A percentile compares a stretch with the other conserved stretches of the same genome.
Evolutionary conservation across 306 rosid species (phyloP).

Genomic region (Malus sieversii): DNA sequence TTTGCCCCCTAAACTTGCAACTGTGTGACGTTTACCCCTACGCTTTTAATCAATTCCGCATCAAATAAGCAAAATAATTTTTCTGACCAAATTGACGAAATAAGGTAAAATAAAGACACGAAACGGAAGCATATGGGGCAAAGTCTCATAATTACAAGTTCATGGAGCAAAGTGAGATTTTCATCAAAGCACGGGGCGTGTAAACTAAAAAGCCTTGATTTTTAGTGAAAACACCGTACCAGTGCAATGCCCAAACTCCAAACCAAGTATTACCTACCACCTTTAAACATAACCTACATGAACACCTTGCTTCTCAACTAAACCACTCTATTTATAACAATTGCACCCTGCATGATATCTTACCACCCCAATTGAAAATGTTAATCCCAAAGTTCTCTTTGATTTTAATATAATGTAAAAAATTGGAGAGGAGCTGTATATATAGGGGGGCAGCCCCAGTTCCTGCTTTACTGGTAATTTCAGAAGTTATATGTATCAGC

Average conservation of each 20-base stretch:
- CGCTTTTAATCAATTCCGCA: too few species aligned
- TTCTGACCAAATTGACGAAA: too few species aligned
- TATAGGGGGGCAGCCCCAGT: constrained; percentile 9
- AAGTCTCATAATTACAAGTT: too few species aligned
- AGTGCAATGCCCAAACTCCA: not conserved
- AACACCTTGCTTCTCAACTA: constrained; percentile 54
- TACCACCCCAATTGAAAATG: constrained; percentile 17
- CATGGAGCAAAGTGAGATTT: too few species aligned
- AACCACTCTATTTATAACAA: not conserved
- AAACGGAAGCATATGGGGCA: too few species aligned
- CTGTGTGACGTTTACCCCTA: too few species aligned
- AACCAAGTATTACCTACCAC: constrained; percentile 31
- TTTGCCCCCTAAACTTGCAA: too few species aligned
- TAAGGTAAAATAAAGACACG: too few species aligned
- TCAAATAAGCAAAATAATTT: too few species aligned
- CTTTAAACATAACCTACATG: constrained; percentile 30
- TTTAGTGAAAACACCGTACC: not conserved
- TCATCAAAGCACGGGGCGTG: too few species aligned
- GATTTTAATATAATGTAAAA: not conserved
- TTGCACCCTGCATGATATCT: constrained; percentile 19
- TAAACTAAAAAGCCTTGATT: not conserved
- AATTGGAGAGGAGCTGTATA: constrained; percentile 28
- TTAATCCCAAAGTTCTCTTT: constrained; percentile 2
- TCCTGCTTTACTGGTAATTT: not conserved
- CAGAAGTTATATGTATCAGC: not conserved